A percentile compares a stretch with the other conserved stretches of the same genome.
Conservation (phyloP, 371 early-diverging fungal species). For the Apophysomyces sp. region DNA sequence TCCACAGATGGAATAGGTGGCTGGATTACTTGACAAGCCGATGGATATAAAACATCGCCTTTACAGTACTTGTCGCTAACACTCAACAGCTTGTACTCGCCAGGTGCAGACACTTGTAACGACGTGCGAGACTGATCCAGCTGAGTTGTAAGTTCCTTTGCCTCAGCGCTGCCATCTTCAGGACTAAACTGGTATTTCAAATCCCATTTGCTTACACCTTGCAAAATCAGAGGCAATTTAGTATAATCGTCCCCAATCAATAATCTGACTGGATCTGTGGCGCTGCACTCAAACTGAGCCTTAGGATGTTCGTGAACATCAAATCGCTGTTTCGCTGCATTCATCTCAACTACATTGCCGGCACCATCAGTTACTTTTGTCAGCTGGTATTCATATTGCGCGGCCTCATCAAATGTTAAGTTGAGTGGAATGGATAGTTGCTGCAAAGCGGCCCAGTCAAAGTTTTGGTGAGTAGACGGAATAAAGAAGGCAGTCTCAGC, state of each 20-base stretch:
- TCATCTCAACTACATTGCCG: conserved; percentile 36
- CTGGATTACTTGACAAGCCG: conserved; percentile 41
- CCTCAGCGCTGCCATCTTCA: not conserved
- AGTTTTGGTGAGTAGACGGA: conserved; percentile 13
- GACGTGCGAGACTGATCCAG: conserved; percentile 5
- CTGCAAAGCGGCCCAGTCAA: conserved; percentile 38
- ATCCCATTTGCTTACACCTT: conserved; percentile 36
- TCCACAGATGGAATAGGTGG: conserved; percentile 39
- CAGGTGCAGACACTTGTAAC: conserved; percentile 26
- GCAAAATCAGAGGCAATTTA: conserved; percentile 25
- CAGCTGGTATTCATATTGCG: conserved; percentile 26
- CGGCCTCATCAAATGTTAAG: conserved; percentile 26
- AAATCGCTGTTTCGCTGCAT: conserved; percentile 10
- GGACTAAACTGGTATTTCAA: conserved; percentile 24
- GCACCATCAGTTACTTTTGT: conserved; percentile 38
- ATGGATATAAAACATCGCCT: conserved; percentile 42
- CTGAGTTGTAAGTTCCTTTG: not conserved
- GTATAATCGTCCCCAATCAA: conserved; percentile 32
- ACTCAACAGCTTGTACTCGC: conserved; percentile 37
- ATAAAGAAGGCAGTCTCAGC: conserved; percentile 28
- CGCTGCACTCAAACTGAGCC: conserved; percentile 35
- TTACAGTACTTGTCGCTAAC: conserved; percentile 36
- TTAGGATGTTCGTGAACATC: conserved; percentile 35
- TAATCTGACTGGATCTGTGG: conserved; percentile 32
- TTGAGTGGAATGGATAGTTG: conserved; percentile 26